A percentile compares a stretch with the other conserved stretches of the same genome.
These are phyloP conservation scores for Leccinum uliginosum DNA, from an alignment of 768 basidiomycete species.

Conservation along the genomic window DNA sequence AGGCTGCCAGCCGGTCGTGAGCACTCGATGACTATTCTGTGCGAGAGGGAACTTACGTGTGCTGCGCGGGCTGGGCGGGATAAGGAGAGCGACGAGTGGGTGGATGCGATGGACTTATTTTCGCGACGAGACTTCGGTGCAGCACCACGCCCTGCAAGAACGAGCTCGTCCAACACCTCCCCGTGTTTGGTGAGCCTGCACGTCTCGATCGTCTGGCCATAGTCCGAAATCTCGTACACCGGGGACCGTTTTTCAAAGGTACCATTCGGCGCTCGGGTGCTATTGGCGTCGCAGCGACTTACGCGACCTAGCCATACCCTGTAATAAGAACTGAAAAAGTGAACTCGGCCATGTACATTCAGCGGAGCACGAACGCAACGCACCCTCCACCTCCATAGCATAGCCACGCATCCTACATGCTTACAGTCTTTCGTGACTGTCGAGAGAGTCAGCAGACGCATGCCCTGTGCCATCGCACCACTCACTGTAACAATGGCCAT, in stretches of 20 bases:
- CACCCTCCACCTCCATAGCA: slow-evolving; percentile 87
- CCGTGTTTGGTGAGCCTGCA: slow-evolving; percentile 78
- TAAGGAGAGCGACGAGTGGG: slow-evolving; percentile 33
- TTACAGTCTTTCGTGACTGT: slow-evolving; percentile 86
- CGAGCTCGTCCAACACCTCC: slow-evolving; percentile 59
- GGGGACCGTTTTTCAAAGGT: slow-evolving; percentile 91
- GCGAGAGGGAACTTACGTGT: slow-evolving; percentile 20
- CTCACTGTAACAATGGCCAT: slow-evolving; percentile 87
- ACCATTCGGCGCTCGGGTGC: not conserved
- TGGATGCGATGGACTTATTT: slow-evolving; percentile 48
- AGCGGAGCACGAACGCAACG: slow-evolving; percentile 21
- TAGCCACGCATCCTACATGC: slow-evolving; percentile 83
- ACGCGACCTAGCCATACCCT: slow-evolving; percentile 78
- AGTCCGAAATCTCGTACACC: slow-evolving; percentile 82
- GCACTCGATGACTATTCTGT: not conserved
- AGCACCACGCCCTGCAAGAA: slow-evolving; percentile 50
- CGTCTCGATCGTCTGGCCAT: slow-evolving; percentile 87
- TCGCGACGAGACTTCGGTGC: slow-evolving; percentile 50
- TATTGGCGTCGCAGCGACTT: slow-evolving; percentile 12
- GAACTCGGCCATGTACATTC: not conserved
- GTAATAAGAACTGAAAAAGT: slow-evolving; percentile 61
- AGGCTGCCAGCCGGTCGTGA: slow-evolving; percentile 39
- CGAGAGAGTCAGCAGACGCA: slow-evolving; percentile 12
- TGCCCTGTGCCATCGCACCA: not conserved
- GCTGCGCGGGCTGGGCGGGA: slow-evolving; percentile 18